These are phyloP conservation scores for Vanilla planifolia DNA, from an alignment of 106 monocot genomes.

Conservation along the genomic window DNA sequence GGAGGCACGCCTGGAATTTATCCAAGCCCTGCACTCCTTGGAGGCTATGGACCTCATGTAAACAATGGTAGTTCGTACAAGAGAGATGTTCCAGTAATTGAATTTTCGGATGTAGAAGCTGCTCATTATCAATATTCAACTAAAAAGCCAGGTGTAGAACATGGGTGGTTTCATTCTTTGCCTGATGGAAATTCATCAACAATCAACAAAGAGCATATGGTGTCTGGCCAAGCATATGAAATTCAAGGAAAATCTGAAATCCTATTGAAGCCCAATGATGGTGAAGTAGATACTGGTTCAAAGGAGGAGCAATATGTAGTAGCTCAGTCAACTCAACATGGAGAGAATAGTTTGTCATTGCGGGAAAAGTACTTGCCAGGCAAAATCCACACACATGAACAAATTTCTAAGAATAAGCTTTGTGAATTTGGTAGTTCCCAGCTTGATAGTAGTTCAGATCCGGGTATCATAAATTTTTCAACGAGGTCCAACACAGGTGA, in stretches of 20 bases:
- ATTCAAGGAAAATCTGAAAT: conserved; percentile 41
- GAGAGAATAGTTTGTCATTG: neutral
- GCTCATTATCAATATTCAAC: conserved; percentile 22
- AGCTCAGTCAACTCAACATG: conserved; percentile 6
- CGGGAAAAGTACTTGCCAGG: conserved; percentile 3
- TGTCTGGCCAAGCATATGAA: conserved; percentile 21
- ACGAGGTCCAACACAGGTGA: conserved; percentile 11
- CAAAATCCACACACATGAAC: conserved; percentile 2
- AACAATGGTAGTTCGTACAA: conserved; percentile 21
- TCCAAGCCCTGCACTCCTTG: conserved; percentile 43
- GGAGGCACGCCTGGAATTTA: conserved; percentile 53
- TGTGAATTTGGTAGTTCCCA: conserved; percentile 4
- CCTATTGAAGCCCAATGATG: conserved; percentile 56
- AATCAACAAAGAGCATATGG: conserved; percentile 23
- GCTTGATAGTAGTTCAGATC: neutral
- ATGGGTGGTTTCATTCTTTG: conserved; percentile 18
- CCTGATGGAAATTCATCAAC: conserved; percentile 20
- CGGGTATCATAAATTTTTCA: neutral
- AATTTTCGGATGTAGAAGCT: conserved; percentile 17
- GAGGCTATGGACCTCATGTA: conserved; percentile 52
- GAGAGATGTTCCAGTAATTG: conserved; percentile 20
- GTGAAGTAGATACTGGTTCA: no score
- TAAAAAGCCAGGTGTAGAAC: conserved; percentile 20
- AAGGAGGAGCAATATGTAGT: conserved; percentile 14
- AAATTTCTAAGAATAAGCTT: neutral